Conservation (phyloP, 345 rosid genomes). For the Orychophragmus violaceus region DNA sequence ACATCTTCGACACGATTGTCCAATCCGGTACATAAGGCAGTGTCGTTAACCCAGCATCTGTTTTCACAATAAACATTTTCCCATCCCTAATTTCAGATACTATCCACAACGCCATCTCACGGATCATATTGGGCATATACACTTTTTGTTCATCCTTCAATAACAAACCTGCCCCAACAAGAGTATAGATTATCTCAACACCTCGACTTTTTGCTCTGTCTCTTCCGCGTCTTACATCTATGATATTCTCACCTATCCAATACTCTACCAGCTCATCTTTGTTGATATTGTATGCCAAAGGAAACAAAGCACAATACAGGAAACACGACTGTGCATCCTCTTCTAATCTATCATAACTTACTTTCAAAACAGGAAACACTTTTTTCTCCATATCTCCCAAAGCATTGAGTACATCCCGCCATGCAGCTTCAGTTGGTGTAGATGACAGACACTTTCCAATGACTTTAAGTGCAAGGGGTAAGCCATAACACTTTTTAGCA, state of each 20-base stretch:
- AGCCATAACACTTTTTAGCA: too few relatives aligned
- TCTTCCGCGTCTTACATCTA: not conserved
- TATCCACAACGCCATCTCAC: not conserved
- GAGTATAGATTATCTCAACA: not conserved
- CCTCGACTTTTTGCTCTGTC: not conserved
- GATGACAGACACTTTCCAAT: too few relatives aligned
- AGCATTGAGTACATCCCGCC: too few relatives aligned
- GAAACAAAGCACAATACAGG: conserved; percentile 1
- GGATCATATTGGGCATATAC: not conserved
- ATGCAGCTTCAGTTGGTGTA: too few relatives aligned
- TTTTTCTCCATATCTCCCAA: too few relatives aligned
- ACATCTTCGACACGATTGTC: not conserved
- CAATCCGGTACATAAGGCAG: not conserved
- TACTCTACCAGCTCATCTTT: conserved; percentile 5
- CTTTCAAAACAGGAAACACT: too few relatives aligned
- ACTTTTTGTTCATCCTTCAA: not conserved
- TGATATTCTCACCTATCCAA: too few relatives aligned
- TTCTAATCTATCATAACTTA: too few relatives aligned
- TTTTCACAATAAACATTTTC: not conserved
- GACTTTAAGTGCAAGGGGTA: too few relatives aligned
- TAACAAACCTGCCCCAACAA: conserved; percentile 5
- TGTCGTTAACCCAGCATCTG: not conserved
- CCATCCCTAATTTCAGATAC: not conserved
- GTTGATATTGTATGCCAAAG: not conserved
- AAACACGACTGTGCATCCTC: not conserved